These are phyloP conservation scores for Eucommia ulmoides DNA, from an alignment of 257 asterid species.

Conservation along the genomic window DNA sequence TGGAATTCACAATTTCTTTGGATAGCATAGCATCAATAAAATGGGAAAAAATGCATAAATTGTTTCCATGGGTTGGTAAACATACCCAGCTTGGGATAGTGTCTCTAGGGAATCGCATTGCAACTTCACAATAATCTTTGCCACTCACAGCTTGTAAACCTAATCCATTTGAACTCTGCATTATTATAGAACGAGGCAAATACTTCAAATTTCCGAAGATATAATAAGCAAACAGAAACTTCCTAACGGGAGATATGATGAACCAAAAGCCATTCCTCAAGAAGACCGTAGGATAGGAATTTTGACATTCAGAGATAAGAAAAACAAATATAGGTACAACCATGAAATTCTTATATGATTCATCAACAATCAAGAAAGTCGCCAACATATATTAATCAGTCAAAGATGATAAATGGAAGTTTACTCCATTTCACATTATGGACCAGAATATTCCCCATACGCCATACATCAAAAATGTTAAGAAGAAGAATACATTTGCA, in stretches of 20 bases:
- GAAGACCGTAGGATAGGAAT: background rate
- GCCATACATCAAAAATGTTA: no score
- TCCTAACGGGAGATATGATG: background rate
- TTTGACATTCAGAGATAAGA: no score
- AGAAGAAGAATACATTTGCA: no score
- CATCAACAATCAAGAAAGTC: no score
- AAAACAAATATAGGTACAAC: background rate
- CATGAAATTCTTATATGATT: background rate
- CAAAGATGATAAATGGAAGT: no score
- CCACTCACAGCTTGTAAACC: constrained; percentile 74
- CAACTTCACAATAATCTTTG: constrained; percentile 56
- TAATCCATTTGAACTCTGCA: constrained; percentile 92
- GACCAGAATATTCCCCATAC: no score
- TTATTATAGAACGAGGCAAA: background rate
- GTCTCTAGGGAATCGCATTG: constrained; percentile 54
- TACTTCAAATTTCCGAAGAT: background rate
- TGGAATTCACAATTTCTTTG: no score
- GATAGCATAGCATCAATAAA: no score
- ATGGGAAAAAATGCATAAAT: background rate
- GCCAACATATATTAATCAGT: no score
- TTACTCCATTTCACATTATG: no score
- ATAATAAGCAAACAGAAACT: background rate
- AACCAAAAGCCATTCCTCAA: background rate
- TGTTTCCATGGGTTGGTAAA: background rate
- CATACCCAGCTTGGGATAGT: constrained; percentile 91